A percentile compares a stretch with the other conserved stretches of the same genome.
phyloP scores from a whole-genome alignment of 768 basidiomycete species.

The Russula compacta region DNA sequence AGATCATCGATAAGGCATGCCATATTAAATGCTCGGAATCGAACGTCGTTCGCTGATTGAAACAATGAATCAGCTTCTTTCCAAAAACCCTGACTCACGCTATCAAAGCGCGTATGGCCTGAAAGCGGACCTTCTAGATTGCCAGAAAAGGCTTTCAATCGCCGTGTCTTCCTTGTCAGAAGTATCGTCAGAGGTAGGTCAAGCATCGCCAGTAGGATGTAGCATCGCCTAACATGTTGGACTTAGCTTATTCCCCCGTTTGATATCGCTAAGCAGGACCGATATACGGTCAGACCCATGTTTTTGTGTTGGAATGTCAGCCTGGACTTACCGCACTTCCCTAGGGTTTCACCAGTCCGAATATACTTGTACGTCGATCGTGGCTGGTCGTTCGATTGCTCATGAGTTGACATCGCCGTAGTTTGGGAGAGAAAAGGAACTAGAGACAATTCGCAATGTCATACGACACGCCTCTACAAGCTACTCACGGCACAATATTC shows the following conservation, averaged over 20 bases:
- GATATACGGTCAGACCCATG: constrained; percentile 43
- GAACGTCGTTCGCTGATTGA: background rate
- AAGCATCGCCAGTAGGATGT: background rate
- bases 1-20: constrained; percentile 58
- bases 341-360: constrained; percentile 64
- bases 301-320: background rate
- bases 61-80: constrained; percentile 39
- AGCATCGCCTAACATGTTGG: constrained; percentile 8
- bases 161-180: constrained; percentile 50
- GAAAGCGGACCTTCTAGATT: constrained; percentile 57
- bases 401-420: constrained; percentile 19
- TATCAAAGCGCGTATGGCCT: constrained; percentile 69
- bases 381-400: background rate
- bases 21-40: background rate
- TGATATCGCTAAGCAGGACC: constrained; percentile 55
- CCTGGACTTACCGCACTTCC: background rate
- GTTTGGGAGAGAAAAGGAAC: constrained; percentile 66
- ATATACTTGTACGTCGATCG: constrained; percentile 42
- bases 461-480: constrained; percentile 43
- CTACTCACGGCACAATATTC: constrained; percentile 46
- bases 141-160: constrained; percentile 52
- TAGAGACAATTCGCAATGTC: constrained; percentile 58
- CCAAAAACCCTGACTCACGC: constrained; percentile 56
- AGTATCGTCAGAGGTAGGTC: constrained; percentile 44
- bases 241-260: constrained; percentile 57